These are phyloP conservation scores for Ophryocystis elektroscirrha DNA, from an alignment of 169 alveolate species.

Conservation along the genomic window DNA sequence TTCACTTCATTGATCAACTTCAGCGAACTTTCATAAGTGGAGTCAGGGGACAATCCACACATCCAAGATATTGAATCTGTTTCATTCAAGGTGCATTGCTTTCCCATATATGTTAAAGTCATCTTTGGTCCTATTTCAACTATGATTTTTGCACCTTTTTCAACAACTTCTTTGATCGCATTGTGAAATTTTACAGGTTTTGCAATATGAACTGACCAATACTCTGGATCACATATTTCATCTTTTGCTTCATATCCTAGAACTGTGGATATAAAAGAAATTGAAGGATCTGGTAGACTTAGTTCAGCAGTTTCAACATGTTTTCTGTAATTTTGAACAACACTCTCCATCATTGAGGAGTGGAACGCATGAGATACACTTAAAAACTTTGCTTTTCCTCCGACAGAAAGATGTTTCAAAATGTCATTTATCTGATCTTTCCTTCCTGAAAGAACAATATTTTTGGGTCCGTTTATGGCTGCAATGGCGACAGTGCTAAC, in stretches of 20 bases:
- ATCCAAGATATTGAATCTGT: neutral
- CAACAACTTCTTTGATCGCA: conserved; percentile 9
- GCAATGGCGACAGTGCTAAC: conserved; percentile 19
- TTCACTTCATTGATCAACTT: too few relatives aligned
- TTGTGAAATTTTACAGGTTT: conserved; percentile 14
- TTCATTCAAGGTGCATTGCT: neutral
- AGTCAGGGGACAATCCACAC: neutral
- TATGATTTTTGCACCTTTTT: conserved; percentile 6
- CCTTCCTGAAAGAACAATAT: conserved; percentile 33
- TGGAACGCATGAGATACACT: conserved; percentile 8
- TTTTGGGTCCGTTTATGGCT: conserved; percentile 33
- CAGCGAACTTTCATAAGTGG: neutral
- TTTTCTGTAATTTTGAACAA: conserved; percentile 7
- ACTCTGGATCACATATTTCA: conserved; percentile 1
- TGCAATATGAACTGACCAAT: conserved; percentile 26
- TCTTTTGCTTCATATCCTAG: conserved; percentile 13
- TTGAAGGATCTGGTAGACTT: neutral
- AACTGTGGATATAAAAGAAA: conserved; percentile 2
- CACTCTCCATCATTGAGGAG: conserved; percentile 15
- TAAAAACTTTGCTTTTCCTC: conserved; percentile 4
- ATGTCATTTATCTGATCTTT: conserved; percentile 19
- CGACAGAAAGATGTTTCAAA: conserved; percentile 1
- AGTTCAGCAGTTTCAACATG: conserved; percentile 1
- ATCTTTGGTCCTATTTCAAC: conserved; percentile 20
- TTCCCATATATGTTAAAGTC: conserved; percentile 7